Evolutionary conservation across 1,139 yeast species (phyloP).

Genomic region (Diutina pseudorugosa): DNA sequence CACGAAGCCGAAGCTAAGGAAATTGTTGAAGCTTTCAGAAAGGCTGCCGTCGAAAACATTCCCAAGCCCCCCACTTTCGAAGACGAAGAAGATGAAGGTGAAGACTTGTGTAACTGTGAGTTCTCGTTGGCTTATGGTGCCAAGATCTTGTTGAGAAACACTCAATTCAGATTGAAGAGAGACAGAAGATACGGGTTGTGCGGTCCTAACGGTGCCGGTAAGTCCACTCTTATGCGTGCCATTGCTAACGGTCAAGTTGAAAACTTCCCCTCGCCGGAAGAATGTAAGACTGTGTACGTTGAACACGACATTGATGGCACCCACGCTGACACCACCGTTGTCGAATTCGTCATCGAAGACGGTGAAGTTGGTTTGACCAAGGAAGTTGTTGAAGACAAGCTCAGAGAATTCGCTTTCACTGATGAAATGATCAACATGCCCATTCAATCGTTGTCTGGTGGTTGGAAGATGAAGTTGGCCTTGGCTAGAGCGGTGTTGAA

Average conservation of each 20-base stretch:
- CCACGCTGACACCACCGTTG: constrained; percentile 89
- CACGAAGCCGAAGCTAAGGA: constrained; percentile 90
- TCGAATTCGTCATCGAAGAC: constrained; percentile 73
- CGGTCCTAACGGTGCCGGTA: constrained; percentile 99
- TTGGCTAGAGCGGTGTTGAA: constrained; percentile 98
- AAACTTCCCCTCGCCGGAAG: constrained; percentile 98
- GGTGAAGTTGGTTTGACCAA: constrained; percentile 71
- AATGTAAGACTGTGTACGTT: constrained; percentile 97
- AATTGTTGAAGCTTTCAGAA: constrained; percentile 88
- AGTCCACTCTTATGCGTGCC: constrained; percentile 99
- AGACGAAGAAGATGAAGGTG: constrained; percentile 99
- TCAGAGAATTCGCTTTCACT: constrained; percentile 82
- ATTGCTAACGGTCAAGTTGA: constrained; percentile 99
- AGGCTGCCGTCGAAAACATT: constrained; percentile 93
- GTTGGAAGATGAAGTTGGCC: constrained; percentile 99
- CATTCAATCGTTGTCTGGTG: constrained; percentile 96
- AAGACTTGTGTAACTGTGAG: constrained; percentile 99
- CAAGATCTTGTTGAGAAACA: constrained; percentile 97
- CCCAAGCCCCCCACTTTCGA: constrained; percentile 93
- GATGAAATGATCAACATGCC: constrained; percentile 88
- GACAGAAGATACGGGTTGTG: constrained; percentile 99
- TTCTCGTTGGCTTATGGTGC: constrained; percentile 99
- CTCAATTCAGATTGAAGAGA: constrained; percentile 98
- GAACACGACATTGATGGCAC: constrained; percentile 99
- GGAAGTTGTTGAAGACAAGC: constrained; percentile 59